A percentile compares a stretch with the other conserved stretches of the same genome.
These are phyloP conservation scores for Omphalotus olearius DNA, from an alignment of 1,284 basidiomycete genomes.

Conservation along the genomic window DNA sequence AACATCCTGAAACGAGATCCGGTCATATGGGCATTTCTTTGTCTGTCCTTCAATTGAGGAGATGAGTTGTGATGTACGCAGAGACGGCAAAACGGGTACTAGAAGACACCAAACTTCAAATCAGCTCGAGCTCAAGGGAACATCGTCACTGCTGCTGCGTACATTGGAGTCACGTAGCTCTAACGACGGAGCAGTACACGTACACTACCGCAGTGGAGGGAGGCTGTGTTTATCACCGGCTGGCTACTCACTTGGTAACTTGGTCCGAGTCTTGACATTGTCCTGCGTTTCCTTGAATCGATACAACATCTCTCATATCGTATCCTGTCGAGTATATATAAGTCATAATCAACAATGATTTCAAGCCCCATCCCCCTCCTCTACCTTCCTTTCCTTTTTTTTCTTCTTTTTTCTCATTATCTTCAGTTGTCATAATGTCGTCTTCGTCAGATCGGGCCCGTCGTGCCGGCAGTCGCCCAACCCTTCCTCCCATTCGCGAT, in stretches of 20 bases:
- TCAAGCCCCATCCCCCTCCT: neutral
- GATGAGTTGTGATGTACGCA: too few relatives aligned
- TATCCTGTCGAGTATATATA: neutral
- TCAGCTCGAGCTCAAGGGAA: too few relatives aligned
- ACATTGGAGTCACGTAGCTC: neutral
- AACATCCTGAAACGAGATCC: too few relatives aligned
- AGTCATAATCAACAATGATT: neutral
- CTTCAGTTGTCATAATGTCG: conserved; percentile 28
- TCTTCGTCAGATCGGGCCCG: conserved; percentile 30
- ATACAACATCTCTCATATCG: too few relatives aligned
- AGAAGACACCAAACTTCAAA: too few relatives aligned
- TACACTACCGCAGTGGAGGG: conserved; percentile 1
- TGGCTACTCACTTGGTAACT: too few relatives aligned
- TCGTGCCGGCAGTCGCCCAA: conserved; percentile 46
- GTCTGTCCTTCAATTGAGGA: too few relatives aligned
- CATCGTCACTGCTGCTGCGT: neutral
- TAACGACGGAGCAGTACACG: conserved; percentile 6
- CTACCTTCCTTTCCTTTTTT: neutral
- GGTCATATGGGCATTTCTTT: too few relatives aligned
- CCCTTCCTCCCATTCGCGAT: conserved; percentile 73
- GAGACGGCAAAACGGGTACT: too few relatives aligned
- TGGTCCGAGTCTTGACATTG: too few relatives aligned
- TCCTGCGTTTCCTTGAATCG: too few relatives aligned
- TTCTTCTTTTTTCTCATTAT: too few relatives aligned
- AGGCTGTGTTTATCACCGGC: conserved; percentile 1